phyloP scores from a whole-genome alignment of 495 filamentous ascomycete genomes.

The Coniosporium apollinis region DNA sequence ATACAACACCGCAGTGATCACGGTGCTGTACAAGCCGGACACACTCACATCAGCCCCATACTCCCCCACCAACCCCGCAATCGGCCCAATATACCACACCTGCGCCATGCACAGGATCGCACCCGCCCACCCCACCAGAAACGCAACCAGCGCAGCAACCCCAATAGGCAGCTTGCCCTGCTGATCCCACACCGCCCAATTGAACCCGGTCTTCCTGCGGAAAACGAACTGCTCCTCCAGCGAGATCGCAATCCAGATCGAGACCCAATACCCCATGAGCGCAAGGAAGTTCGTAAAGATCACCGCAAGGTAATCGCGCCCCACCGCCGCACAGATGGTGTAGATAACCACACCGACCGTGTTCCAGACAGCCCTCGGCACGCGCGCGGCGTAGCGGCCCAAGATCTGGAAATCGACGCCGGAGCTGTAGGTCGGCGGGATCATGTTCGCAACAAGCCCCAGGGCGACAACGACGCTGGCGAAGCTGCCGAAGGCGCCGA shows the following conservation, averaged over 20 bases:
- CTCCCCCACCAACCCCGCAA: slow-evolving; percentile 28
- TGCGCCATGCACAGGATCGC: slow-evolving; percentile 26
- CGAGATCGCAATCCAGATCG: slow-evolving; percentile 34
- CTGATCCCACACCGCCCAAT: slow-evolving; percentile 24
- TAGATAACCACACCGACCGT: slow-evolving; percentile 34
- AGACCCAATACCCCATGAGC: slow-evolving; percentile 44
- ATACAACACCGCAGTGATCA: too few species aligned
- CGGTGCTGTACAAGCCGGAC: background rate
- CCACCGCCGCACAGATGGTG: slow-evolving; percentile 37
- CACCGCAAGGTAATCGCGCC: slow-evolving; percentile 32
- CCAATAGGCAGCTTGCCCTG: slow-evolving; percentile 19
- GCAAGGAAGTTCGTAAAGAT: slow-evolving; percentile 44
- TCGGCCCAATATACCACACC: slow-evolving; percentile 26
- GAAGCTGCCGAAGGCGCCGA: slow-evolving; percentile 56
- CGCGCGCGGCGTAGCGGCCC: slow-evolving; percentile 25
- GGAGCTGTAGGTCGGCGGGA: slow-evolving; percentile 51
- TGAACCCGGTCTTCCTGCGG: slow-evolving; percentile 24
- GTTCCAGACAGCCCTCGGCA: slow-evolving; percentile 36
- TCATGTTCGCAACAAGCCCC: slow-evolving; percentile 53
- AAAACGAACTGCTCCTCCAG: slow-evolving; percentile 39
- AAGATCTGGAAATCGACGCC: slow-evolving; percentile 47
- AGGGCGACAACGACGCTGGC: slow-evolving; percentile 54
- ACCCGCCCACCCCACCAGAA: slow-evolving; percentile 25
- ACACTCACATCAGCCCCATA: slow-evolving; percentile 40
- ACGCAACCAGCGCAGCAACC: slow-evolving; percentile 23